phyloP scores from a whole-genome alignment of 1,284 basidiomycete genomes.

The Heterobasidion parviporum region DNA sequence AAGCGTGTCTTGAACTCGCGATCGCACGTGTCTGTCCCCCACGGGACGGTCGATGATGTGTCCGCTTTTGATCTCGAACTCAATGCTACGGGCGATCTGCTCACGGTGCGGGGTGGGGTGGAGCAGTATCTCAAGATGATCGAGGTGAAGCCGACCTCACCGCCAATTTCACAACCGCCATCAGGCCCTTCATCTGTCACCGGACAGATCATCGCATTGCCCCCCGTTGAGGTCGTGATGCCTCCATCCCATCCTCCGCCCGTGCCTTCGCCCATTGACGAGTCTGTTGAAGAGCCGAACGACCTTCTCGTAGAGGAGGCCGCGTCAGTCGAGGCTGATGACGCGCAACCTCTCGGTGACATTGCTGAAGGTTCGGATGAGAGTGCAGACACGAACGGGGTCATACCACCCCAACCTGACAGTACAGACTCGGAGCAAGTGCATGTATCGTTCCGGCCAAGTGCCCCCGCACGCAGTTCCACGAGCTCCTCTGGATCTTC shows the following conservation, averaged over 20 bases:
- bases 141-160: slow-evolving; percentile 16
- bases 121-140: slow-evolving; percentile 61
- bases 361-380: slow-evolving; percentile 4
- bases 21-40: slow-evolving; percentile 24
- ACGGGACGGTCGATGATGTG: slow-evolving; percentile 41
- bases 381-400: not conserved
- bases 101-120: slow-evolving; percentile 53
- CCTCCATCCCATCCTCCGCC: not conserved
- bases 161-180: not conserved
- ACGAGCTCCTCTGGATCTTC: slow-evolving; percentile 51
- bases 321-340: not conserved
- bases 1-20: slow-evolving; percentile 65
- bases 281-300: not conserved
- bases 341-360: not conserved
- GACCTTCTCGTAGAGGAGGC: not conserved
- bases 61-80: slow-evolving; percentile 66
- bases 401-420: not conserved
- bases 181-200: not conserved
- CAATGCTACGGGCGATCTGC: slow-evolving; percentile 45
- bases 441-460: slow-evolving; percentile 4
- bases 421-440: not conserved
- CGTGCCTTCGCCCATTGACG: not conserved
- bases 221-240: not conserved
- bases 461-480: slow-evolving; percentile 20
- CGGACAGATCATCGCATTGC: not conserved